Evolutionary conservation across 108 stramenopile species (phyloP).

Genomic region (Phaeodactylum tricornutum): DNA sequence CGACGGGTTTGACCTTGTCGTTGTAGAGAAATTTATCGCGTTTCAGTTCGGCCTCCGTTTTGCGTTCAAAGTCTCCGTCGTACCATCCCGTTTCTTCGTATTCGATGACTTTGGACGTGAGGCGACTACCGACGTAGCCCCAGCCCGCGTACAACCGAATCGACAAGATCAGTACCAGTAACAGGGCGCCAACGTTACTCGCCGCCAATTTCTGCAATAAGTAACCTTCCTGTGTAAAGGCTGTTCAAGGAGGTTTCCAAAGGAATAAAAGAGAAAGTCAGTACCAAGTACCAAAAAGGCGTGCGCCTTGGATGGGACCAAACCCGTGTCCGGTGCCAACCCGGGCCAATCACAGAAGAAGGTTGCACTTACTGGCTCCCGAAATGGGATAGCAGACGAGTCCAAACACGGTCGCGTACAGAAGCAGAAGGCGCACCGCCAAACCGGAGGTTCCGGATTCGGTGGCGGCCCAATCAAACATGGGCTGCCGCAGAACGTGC

Average conservation of each 20-base stretch:
- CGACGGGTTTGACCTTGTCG: constrained; percentile 66
- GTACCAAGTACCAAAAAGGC: no score
- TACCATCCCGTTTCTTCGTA: constrained; percentile 86
- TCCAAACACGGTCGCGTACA: constrained; percentile 10
- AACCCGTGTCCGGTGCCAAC: no score
- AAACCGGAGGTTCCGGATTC: constrained; percentile 35
- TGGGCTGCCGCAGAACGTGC: constrained; percentile 49
- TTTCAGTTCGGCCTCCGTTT: constrained; percentile 57
- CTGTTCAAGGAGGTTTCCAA: constrained; percentile 66
- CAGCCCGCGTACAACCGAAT: constrained; percentile 71
- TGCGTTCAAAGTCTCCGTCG: constrained; percentile 72
- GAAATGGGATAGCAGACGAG: constrained; percentile 63
- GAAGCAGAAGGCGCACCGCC: not conserved
- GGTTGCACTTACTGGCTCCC: no score
- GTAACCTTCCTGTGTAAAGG: constrained; percentile 69
- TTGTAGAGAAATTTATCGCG: constrained; percentile 69
- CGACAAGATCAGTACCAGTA: constrained; percentile 39
- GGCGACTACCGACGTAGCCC: constrained; percentile 71
- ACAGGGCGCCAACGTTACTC: constrained; percentile 62
- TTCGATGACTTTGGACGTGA: constrained; percentile 72
- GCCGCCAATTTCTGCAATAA: constrained; percentile 63
- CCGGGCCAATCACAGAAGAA: no score
- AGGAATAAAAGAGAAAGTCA: constrained; percentile 50
- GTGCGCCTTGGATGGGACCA: no score
- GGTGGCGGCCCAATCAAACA: constrained; percentile 68